Conservation (phyloP, 805 yeast species). For the Cephaloascus fragrans region DNA sequence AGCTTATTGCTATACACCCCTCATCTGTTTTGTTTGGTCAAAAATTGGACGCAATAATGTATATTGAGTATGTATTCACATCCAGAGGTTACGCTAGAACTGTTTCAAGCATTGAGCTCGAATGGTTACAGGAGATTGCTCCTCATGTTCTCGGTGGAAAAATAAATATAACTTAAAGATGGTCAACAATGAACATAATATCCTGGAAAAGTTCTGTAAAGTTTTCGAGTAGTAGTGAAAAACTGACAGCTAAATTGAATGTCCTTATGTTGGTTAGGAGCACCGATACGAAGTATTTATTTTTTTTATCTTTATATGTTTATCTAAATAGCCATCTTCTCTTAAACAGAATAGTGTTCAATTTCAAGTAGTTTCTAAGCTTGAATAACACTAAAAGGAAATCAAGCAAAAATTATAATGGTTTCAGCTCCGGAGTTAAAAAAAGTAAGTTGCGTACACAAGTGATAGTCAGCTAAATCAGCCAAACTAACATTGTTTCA, state of each 20-base stretch:
- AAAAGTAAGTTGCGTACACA: conserved; percentile 24
- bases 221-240: no score
- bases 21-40: conserved; percentile 81
- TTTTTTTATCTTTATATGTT: no score
- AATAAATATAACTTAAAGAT: conserved; percentile 4
- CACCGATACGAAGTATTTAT: no score
- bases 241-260: no score
- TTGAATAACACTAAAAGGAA: no score
- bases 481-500: conserved; percentile 12
- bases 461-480: not conserved
- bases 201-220: no score
- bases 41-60: conserved; percentile 81
- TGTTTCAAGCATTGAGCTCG: conserved; percentile 71
- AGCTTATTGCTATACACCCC: conserved; percentile 81
- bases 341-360: no score
- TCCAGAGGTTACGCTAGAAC: conserved; percentile 87
- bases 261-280: no score
- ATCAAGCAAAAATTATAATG: no score
- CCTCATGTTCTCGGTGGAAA: conserved; percentile 49
- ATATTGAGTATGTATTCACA: conserved; percentile 88
- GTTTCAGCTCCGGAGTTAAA: conserved; percentile 57
- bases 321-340: no score
- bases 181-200: no score
- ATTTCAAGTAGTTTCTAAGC: no score
- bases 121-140: conserved; percentile 80